Conservation (phyloP, 164 flowering plant species). For the Cinnamomum chago region DNA sequence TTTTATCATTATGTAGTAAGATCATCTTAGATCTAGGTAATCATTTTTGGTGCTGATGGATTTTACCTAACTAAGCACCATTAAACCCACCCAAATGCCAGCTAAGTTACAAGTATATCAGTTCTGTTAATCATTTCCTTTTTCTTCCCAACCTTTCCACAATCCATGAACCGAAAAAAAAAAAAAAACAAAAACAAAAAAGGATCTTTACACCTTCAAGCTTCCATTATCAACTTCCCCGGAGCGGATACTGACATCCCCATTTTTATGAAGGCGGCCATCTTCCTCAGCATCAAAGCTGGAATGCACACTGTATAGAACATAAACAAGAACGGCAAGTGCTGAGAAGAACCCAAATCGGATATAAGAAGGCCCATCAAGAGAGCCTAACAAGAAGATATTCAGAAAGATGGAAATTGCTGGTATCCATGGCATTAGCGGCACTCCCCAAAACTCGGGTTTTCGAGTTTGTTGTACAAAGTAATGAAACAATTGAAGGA, state of each 20-base stretch:
- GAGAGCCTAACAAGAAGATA: constrained; percentile 73
- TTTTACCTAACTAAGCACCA: no score
- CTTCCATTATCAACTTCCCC: neutral
- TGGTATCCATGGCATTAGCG: constrained; percentile 92
- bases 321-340: constrained; percentile 49
- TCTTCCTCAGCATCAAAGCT: constrained; percentile 69
- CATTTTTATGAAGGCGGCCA: constrained; percentile 33
- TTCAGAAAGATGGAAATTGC: constrained; percentile 69
- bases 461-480: constrained; percentile 62
- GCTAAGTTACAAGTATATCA: no score
- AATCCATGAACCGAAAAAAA: neutral
- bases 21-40: no score
- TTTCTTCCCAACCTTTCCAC: no score
- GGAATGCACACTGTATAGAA: constrained; percentile 83
- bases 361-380: constrained; percentile 66
- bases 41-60: no score
- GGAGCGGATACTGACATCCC: constrained; percentile 9
- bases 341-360: constrained; percentile 75
- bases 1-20: no score
- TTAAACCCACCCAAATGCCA: no score
- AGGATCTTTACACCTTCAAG: constrained; percentile 10
- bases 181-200: neutral
- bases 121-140: no score
- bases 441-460: constrained; percentile 91
- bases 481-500: constrained; percentile 48